phyloP scores from a whole-genome alignment of 306 rosid species.

The Pterocarpus santalinus region DNA sequence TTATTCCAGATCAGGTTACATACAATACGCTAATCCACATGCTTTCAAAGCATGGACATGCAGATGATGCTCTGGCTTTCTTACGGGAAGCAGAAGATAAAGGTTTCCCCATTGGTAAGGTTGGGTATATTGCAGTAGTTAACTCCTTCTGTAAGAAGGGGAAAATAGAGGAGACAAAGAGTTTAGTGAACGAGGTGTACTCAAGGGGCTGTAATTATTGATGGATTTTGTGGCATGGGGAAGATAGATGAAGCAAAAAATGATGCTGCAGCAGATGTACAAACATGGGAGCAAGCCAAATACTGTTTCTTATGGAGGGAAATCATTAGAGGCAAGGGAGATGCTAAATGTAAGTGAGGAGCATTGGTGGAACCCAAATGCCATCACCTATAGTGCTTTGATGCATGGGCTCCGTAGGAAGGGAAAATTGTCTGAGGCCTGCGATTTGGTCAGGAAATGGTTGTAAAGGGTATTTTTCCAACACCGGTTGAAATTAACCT shows the following conservation, averaged over 20 bases:
- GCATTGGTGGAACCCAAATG: constrained; percentile 91
- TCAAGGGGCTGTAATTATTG: constrained; percentile 71
- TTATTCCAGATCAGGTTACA: constrained; percentile 83
- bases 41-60: constrained; percentile 79
- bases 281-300: constrained; percentile 88
- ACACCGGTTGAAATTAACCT: constrained; percentile 82
- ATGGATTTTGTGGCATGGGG: constrained; percentile 78
- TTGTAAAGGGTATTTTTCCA: constrained; percentile 73
- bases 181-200: constrained; percentile 75
- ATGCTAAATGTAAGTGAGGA: constrained; percentile 81
- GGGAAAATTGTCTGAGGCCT: constrained; percentile 80
- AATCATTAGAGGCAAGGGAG: constrained; percentile 79
- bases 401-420: constrained; percentile 88
- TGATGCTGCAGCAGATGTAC: constrained; percentile 85
- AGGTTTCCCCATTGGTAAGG: constrained; percentile 77
- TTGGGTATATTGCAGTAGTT: constrained; percentile 85
- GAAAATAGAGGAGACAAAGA: constrained; percentile 70
- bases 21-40: constrained; percentile 75
- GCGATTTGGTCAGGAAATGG: constrained; percentile 76
- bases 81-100: constrained; percentile 80
- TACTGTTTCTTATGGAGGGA: constrained; percentile 83
- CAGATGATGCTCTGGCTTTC: constrained; percentile 73
- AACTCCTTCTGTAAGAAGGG: constrained; percentile 78
- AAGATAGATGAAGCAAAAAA: constrained; percentile 84
- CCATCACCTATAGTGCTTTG: constrained; percentile 75